Conservation (phyloP, 164 flowering plant genomes). For the Dillenia turbinata region DNA sequence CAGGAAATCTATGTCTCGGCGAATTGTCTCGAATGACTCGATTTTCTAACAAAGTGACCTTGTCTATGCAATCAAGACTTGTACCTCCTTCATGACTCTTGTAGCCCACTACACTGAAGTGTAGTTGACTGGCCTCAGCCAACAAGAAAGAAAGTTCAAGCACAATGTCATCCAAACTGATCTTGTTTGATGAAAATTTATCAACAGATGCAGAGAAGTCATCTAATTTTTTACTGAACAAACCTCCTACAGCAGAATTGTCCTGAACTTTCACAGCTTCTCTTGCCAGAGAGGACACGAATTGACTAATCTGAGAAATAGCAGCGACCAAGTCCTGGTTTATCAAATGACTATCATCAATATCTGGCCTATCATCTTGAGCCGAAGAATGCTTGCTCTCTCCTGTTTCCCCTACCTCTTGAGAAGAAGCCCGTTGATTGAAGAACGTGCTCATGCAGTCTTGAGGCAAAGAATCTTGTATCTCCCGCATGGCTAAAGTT, state of each 20-base stretch:
- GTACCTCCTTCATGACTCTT: constrained; percentile 50
- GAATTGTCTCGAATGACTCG: constrained; percentile 40
- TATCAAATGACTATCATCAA: constrained; percentile 4
- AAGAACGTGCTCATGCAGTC: constrained; percentile 12
- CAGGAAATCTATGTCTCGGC: constrained; percentile 42
- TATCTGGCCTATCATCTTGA: constrained; percentile 13
- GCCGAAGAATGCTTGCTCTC: constrained; percentile 24
- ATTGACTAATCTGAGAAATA: constrained; percentile 62
- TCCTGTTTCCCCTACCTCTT: constrained; percentile 25
- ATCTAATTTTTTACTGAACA: constrained; percentile 38
- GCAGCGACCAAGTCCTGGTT: constrained; percentile 43
- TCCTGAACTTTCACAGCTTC: constrained; percentile 47
- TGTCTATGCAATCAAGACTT: constrained; percentile 78
- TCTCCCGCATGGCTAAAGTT: constrained; percentile 41
- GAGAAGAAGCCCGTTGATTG: constrained; percentile 23
- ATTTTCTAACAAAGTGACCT: constrained; percentile 75
- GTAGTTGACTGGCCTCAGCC: constrained; percentile 46
- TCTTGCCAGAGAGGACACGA: constrained; percentile 59
- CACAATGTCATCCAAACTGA: constrained; percentile 50
- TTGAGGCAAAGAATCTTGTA: constrained; percentile 31
- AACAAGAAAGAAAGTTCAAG: constrained; percentile 65
- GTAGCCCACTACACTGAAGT: constrained; percentile 43
- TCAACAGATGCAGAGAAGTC: constrained; percentile 46
- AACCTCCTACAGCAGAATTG: constrained; percentile 32
- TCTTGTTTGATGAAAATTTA: constrained; percentile 29